Evolutionary conservation across 345 rosid genomes (phyloP).

Genomic region (Raphanus raphanistrum): DNA sequence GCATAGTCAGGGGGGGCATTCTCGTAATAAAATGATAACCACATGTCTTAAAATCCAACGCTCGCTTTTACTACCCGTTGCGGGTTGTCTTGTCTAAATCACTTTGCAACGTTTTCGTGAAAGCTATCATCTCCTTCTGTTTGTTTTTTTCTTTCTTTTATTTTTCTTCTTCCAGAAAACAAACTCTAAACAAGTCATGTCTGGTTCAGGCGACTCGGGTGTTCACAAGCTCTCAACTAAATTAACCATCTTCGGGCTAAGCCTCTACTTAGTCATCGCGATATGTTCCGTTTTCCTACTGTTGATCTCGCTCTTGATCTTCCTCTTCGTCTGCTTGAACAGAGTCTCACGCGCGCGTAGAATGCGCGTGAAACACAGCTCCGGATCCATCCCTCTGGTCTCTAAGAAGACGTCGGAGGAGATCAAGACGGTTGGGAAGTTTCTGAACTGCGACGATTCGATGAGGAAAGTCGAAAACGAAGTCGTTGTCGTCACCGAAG

Average conservation of each 20-base stretch:
- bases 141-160: not conserved
- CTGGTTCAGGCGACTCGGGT: slow-evolving; percentile 45
- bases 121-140: slow-evolving; percentile 17
- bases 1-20: slow-evolving; percentile 14
- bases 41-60: slow-evolving; percentile 11
- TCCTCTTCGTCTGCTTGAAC: slow-evolving; percentile 53
- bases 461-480: slow-evolving; percentile 41
- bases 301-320: slow-evolving; percentile 46
- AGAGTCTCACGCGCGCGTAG: slow-evolving; percentile 55
- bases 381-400: slow-evolving; percentile 71
- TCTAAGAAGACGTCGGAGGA: slow-evolving; percentile 71
- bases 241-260: slow-evolving; percentile 54
- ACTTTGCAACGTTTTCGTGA: slow-evolving; percentile 7
- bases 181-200: slow-evolving; percentile 41
- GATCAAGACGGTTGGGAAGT: slow-evolving; percentile 48
- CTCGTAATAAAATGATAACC: slow-evolving; percentile 8
- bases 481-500: slow-evolving; percentile 17
- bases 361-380: slow-evolving; percentile 64
- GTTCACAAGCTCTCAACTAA: slow-evolving; percentile 44
- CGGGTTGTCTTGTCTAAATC: slow-evolving; percentile 28
- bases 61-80: slow-evolving; percentile 38
- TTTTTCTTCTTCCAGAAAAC: not conserved
- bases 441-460: slow-evolving; percentile 13
- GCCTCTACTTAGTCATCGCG: slow-evolving; percentile 58
- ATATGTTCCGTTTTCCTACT: slow-evolving; percentile 43